Evolutionary conservation across 176 grass and related monocot species (phyloP).

Genomic region (Luzula sylvatica): DNA sequence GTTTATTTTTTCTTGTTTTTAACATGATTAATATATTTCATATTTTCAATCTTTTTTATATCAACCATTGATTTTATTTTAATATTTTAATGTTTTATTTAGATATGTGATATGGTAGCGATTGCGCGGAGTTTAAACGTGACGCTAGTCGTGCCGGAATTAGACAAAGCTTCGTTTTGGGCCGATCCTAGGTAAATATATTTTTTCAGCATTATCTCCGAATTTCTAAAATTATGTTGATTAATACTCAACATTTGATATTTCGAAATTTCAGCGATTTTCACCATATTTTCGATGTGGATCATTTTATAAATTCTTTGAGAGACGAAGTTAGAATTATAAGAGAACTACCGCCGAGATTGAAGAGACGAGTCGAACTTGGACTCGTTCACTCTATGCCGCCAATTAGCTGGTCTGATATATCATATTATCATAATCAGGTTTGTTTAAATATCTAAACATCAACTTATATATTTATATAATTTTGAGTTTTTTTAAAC

Average conservation of each 20-base stretch:
- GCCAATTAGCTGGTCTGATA: constrained; percentile 92
- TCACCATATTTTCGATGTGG: constrained; percentile 92
- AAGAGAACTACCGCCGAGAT: constrained; percentile 61
- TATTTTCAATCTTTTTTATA: neutral
- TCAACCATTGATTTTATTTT: neutral
- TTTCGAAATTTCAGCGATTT: constrained; percentile 44
- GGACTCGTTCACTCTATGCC: constrained; percentile 70
- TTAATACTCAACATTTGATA: neutral
- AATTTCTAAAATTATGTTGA: neutral
- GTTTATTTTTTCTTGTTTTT: constrained; percentile 9
- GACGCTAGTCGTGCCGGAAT: constrained; percentile 74
- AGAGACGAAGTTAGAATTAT: constrained; percentile 79
- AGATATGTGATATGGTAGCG: constrained; percentile 97
- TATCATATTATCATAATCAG: constrained; percentile 87
- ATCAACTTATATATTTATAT: neutral
- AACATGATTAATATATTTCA: neutral
- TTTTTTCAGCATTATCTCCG: neutral
- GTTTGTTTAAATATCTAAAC: constrained; percentile 18
- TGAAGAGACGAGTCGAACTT: constrained; percentile 48
- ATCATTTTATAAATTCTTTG: constrained; percentile 91
- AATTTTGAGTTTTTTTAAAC: too few species aligned
- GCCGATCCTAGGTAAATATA: constrained; percentile 60
- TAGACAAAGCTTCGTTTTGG: constrained; percentile 96
- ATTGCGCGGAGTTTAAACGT: constrained; percentile 93
- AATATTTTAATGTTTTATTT: constrained; percentile 20